Percentiles rank a stretch among this genome's conserved stretches.
These are phyloP conservation scores for Curvularia spicifera DNA, from an alignment of 2,329 filamentous ascomycete species.

Conservation along the genomic window DNA sequence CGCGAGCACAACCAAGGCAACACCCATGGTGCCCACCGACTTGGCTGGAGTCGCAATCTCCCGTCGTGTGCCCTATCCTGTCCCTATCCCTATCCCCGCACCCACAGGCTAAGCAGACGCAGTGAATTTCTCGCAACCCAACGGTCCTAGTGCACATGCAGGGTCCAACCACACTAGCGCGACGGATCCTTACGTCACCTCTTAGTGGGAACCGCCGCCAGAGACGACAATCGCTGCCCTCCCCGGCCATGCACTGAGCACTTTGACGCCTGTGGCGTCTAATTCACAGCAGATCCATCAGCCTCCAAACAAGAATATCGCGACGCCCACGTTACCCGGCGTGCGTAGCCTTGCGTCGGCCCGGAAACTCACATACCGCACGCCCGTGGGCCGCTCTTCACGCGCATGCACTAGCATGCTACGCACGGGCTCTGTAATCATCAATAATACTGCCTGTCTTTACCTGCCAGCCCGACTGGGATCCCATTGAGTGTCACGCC, in stretches of 20 bases:
- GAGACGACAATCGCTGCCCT: constrained; percentile 22
- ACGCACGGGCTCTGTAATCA: background rate
- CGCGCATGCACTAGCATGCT: constrained; percentile 1
- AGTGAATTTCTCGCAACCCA: constrained; percentile 13
- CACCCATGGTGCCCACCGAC: background rate
- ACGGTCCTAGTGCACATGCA: constrained; percentile 22
- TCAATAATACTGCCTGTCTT: background rate
- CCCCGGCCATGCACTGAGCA: constrained; percentile 22
- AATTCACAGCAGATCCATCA: background rate
- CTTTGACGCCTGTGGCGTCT: constrained; percentile 26
- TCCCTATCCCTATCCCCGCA: background rate
- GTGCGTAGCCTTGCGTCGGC: constrained; percentile 14
- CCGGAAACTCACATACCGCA: background rate
- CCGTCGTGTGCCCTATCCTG: constrained; percentile 1
- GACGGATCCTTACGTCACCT: constrained; percentile 32
- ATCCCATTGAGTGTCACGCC: background rate
- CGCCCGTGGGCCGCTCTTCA: background rate
- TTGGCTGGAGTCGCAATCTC: constrained; percentile 6
- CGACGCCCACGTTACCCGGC: constrained; percentile 24
- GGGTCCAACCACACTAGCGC: constrained; percentile 15
- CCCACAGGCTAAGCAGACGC: background rate
- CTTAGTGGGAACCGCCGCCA: constrained; percentile 8
- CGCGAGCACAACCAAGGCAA: constrained; percentile 2
- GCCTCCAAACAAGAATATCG: constrained; percentile 6
- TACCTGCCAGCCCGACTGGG: constrained; percentile 1